Conservation (phyloP, 495 filamentous ascomycete species). For the Neurospora sp. region DNA sequence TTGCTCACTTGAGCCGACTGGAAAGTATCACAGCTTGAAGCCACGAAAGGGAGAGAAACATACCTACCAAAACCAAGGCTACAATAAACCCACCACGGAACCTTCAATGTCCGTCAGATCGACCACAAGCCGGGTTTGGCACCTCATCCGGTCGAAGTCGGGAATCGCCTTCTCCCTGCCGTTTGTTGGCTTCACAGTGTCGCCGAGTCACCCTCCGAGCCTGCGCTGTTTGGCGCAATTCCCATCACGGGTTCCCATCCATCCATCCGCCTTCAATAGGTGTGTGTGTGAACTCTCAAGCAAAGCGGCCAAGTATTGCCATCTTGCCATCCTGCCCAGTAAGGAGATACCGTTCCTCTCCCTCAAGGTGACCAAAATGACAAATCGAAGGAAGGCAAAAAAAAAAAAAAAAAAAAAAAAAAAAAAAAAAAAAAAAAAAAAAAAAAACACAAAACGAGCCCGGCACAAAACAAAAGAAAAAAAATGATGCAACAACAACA, state of each 20-base stretch:
- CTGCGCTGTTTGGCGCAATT: not conserved
- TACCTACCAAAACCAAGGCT: not conserved
- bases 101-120: not conserved
- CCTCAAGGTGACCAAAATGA: not conserved
- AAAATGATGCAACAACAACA: not conserved
- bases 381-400: not conserved
- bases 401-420: not conserved
- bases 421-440: not conserved
- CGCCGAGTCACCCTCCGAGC: not conserved
- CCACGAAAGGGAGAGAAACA: not conserved
- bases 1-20: not conserved
- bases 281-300: not conserved
- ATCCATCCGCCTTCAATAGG: not conserved
- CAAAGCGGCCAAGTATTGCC: not conserved
- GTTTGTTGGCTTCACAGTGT: not conserved
- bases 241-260: not conserved
- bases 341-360: not conserved
- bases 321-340: not conserved
- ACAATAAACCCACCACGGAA: not conserved
- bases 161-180: not conserved
- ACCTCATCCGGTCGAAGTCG: not conserved
- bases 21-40: not conserved
- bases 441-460: not conserved
- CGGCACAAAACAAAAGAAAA: not conserved
- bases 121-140: not conserved